Conservation (phyloP, 331 rosid genomes). For the Quercus phellos region DNA sequence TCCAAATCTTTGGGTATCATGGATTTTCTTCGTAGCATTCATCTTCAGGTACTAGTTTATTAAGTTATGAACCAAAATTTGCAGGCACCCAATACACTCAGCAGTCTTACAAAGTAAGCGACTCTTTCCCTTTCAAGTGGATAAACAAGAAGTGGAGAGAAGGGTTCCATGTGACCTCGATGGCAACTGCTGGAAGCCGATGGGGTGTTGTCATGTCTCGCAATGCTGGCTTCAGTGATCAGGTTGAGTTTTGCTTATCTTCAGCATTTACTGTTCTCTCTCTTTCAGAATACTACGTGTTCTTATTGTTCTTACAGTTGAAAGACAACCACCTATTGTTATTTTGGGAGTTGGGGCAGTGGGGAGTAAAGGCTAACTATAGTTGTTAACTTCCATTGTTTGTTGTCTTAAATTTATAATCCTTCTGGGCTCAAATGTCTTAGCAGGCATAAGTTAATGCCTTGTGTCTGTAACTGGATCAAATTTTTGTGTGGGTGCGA, state of each 20-base stretch:
- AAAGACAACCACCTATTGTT: too few relatives aligned
- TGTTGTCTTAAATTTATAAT: too few relatives aligned
- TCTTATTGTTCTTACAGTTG: neutral
- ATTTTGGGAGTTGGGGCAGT: too few relatives aligned
- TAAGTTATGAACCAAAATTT: constrained; percentile 9
- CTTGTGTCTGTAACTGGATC: too few relatives aligned
- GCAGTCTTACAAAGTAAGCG: constrained; percentile 95
- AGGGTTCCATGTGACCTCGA: constrained; percentile 93
- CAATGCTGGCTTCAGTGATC: constrained; percentile 88
- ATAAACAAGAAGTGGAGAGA: constrained; percentile 96
- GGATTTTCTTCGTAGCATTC: neutral
- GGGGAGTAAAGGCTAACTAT: too few relatives aligned
- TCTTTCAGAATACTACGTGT: neutral
- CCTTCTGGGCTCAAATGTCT: too few relatives aligned
- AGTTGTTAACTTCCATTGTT: too few relatives aligned
- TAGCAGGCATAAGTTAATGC: too few relatives aligned
- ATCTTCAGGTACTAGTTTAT: neutral
- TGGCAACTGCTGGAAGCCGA: constrained; percentile 94
- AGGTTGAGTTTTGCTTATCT: constrained; percentile 42
- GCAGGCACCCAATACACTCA: constrained; percentile 90
- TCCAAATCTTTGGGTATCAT: neutral
- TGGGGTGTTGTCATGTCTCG: constrained; percentile 99
- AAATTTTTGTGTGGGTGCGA: too few relatives aligned
- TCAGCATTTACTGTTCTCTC: neutral
- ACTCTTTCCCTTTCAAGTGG: constrained; percentile 97